Evolutionary conservation across 83 land plant genomes (phyloP).

Genomic region (Larix sibirica): DNA sequence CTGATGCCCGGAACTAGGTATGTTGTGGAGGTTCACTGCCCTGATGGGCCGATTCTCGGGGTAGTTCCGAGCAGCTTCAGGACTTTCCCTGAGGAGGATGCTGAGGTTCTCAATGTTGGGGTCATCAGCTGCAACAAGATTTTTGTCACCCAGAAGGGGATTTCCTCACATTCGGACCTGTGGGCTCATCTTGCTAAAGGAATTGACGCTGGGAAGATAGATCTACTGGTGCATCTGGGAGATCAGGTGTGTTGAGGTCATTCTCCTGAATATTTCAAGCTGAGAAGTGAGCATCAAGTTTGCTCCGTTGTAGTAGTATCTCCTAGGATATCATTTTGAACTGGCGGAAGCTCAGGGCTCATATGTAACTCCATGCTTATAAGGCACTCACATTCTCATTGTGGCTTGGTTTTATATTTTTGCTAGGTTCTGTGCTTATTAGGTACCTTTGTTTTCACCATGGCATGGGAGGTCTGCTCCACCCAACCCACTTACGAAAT

Average conservation of each 20-base stretch:
- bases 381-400: too few relatives aligned
- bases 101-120: conserved; percentile 29
- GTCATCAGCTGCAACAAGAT: conserved; percentile 56
- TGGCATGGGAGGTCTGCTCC: too few relatives aligned
- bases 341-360: too few relatives aligned
- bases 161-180: conserved; percentile 36
- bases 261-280: not conserved
- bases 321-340: conserved; percentile 4
- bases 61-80: conserved; percentile 32
- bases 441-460: too few relatives aligned
- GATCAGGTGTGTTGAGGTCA: conserved; percentile 41
- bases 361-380: too few relatives aligned
- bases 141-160: conserved; percentile 41
- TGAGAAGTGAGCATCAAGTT: not conserved
- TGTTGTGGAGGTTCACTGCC: conserved; percentile 28
- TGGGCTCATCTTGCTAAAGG: conserved; percentile 46
- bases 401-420: too few relatives aligned
- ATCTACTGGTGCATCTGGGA: conserved; percentile 46
- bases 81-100: conserved; percentile 32
- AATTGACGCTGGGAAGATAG: conserved; percentile 36
- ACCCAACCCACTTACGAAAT: too few relatives aligned
- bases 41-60: conserved; percentile 1
- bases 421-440: too few relatives aligned
- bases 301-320: not conserved
- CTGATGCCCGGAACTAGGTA: conserved; percentile 35